Evolutionary conservation across 2,329 filamentous ascomycete genomes (phyloP).

Genomic region (Paracoccidioides lutzii): DNA sequence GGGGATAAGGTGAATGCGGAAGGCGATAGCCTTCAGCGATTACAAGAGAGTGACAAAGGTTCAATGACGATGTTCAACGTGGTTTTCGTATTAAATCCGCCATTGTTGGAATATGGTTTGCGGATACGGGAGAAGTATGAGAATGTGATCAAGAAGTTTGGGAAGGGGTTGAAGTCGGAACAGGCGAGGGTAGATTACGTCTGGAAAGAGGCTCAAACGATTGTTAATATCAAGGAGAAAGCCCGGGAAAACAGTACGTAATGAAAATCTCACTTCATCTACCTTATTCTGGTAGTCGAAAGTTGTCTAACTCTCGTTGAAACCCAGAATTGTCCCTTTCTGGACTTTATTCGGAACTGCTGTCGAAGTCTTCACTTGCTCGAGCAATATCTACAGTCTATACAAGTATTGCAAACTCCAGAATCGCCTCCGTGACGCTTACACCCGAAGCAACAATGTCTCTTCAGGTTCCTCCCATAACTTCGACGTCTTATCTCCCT

Average conservation of each 20-base stretch:
- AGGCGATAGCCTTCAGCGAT: slow-evolving; percentile 13
- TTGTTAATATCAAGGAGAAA: slow-evolving; percentile 68
- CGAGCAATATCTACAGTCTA: slow-evolving; percentile 73
- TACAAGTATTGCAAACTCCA: slow-evolving; percentile 66
- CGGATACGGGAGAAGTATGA: slow-evolving; percentile 69
- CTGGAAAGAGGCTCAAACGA: slow-evolving; percentile 76
- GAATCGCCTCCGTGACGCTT: slow-evolving; percentile 72
- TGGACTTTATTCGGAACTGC: slow-evolving; percentile 30
- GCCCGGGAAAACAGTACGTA: slow-evolving; percentile 48
- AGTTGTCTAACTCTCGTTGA: slow-evolving; percentile 8
- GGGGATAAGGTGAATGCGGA: slow-evolving; percentile 13
- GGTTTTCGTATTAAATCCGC: slow-evolving; percentile 78
- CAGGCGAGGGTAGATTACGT: slow-evolving; percentile 85
- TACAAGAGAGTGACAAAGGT: slow-evolving; percentile 33
- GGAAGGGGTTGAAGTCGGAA: slow-evolving; percentile 83
- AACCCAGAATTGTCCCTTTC: slow-evolving; percentile 23
- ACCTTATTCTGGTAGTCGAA: not conserved
- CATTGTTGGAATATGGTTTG: slow-evolving; percentile 59
- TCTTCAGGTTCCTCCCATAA: slow-evolving; percentile 49
- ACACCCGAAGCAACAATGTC: slow-evolving; percentile 50
- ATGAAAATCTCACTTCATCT: not conserved
- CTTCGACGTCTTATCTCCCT: slow-evolving; percentile 60
- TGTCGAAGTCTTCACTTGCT: slow-evolving; percentile 60
- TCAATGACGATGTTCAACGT: slow-evolving; percentile 97
- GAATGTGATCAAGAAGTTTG: slow-evolving; percentile 82